phyloP scores from a whole-genome alignment of 202 grass and related monocot genomes.

The Saccharum hybrid region DNA sequence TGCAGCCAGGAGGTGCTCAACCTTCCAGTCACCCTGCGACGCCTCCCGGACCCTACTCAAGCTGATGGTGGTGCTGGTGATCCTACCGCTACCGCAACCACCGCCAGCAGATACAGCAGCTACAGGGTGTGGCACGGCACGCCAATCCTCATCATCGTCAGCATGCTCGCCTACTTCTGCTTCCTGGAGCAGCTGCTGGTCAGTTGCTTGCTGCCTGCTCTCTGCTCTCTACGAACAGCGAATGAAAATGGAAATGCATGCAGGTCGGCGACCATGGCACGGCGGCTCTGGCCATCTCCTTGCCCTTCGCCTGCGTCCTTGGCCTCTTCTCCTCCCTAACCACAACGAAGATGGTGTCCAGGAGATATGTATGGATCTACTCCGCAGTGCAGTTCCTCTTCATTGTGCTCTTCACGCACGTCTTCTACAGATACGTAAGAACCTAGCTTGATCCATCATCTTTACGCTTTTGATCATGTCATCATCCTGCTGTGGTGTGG shows the following conservation, averaged over 20 bases:
- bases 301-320: slow-evolving; percentile 85
- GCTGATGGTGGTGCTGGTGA: background rate
- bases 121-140: slow-evolving; percentile 59
- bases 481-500: background rate
- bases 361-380: slow-evolving; percentile 75
- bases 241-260: slow-evolving; percentile 16
- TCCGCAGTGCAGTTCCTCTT: slow-evolving; percentile 70
- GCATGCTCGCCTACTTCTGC: slow-evolving; percentile 95
- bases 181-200: slow-evolving; percentile 92
- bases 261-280: slow-evolving; percentile 68
- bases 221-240: slow-evolving; percentile 58
- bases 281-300: slow-evolving; percentile 71
- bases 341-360: slow-evolving; percentile 63
- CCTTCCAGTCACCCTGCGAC: slow-evolving; percentile 75
- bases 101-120: background rate
- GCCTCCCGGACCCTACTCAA: slow-evolving; percentile 40
- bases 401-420: slow-evolving; percentile 84
- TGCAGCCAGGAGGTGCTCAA: slow-evolving; percentile 85
- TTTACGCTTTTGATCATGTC: too few relatives aligned
- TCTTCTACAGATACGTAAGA: slow-evolving; percentile 81
- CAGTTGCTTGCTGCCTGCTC: slow-evolving; percentile 3
- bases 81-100: background rate
- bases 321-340: slow-evolving; percentile 85
- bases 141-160: slow-evolving; percentile 68
- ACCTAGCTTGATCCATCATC: background rate